Evolutionary conservation across 179 eudicot species (phyloP).

Genomic region (Patellifolia procumbens): DNA sequence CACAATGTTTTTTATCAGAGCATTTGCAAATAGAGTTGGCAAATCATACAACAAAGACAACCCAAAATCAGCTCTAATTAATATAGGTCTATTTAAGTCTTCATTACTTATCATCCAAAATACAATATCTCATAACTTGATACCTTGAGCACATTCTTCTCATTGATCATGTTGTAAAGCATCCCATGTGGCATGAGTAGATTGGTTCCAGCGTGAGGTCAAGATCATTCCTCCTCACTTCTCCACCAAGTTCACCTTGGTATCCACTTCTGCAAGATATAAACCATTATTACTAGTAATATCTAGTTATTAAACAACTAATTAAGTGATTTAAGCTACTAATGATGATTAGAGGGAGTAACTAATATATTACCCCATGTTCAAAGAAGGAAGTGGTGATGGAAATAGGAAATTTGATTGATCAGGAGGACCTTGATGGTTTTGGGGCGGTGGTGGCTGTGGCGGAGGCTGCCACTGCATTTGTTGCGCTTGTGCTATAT

Average conservation of each 20-base stretch:
- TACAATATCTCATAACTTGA: neutral
- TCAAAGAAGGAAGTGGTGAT: conserved; percentile 40
- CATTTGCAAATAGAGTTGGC: neutral
- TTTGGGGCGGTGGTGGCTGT: conserved; percentile 16
- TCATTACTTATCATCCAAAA: neutral
- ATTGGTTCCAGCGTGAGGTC: conserved; percentile 71
- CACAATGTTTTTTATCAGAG: neutral
- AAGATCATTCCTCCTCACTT: conserved; percentile 70
- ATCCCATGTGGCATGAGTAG: conserved; percentile 64
- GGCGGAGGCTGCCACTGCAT: conserved; percentile 49
- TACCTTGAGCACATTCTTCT: neutral
- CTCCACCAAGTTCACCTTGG: conserved; percentile 49
- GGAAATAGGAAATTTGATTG: conserved; percentile 39
- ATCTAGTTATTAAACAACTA: neutral
- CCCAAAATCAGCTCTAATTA: neutral
- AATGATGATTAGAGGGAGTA: neutral
- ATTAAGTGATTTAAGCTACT: no score
- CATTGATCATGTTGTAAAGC: conserved; percentile 51
- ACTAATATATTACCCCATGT: conserved; percentile 43
- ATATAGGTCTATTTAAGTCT: conserved; percentile 2
- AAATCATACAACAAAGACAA: neutral
- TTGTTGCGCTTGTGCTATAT: conserved; percentile 35
- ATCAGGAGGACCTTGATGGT: conserved; percentile 26
- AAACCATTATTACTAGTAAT: neutral
- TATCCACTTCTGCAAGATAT: conserved; percentile 41